Percentiles rank a stretch among this genome's conserved stretches.
phyloP scores from a whole-genome alignment of 257 asterid species.

The Scutellaria baicalensis region DNA sequence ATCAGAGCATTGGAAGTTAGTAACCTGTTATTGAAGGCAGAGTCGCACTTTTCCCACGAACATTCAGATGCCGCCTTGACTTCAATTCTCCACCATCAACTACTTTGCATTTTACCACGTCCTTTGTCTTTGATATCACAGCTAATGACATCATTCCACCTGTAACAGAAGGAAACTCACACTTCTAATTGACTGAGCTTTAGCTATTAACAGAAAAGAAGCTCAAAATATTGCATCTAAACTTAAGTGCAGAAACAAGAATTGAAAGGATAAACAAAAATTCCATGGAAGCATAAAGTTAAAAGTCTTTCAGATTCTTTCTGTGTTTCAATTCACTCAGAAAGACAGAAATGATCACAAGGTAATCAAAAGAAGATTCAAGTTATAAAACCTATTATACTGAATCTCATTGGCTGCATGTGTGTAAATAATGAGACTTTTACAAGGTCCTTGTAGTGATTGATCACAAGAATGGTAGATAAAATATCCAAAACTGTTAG shows the following conservation, averaged over 20 bases:
- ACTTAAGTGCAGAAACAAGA: background rate
- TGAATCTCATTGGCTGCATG: background rate
- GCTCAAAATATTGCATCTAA: background rate
- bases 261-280: background rate
- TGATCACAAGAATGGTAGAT: background rate
- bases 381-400: background rate
- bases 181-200: slow-evolving; percentile 1
- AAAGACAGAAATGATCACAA: background rate
- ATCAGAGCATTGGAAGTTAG: background rate
- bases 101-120: slow-evolving; percentile 71
- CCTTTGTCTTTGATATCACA: slow-evolving; percentile 72
- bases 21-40: slow-evolving; percentile 97
- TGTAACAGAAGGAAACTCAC: slow-evolving; percentile 20
- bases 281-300: background rate
- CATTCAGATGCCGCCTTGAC: slow-evolving; percentile 92
- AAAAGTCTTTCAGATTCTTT: background rate
- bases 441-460: background rate
- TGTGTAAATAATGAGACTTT: background rate
- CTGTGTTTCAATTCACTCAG: background rate
- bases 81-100: slow-evolving; percentile 96
- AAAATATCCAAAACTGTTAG: background rate
- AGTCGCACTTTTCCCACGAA: slow-evolving; percentile 97
- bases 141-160: slow-evolving; percentile 99
- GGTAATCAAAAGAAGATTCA: background rate
- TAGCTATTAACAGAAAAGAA: background rate